Base-by-base conservation (phyloP, 805 yeast species). In the Candida corydali region DNA sequence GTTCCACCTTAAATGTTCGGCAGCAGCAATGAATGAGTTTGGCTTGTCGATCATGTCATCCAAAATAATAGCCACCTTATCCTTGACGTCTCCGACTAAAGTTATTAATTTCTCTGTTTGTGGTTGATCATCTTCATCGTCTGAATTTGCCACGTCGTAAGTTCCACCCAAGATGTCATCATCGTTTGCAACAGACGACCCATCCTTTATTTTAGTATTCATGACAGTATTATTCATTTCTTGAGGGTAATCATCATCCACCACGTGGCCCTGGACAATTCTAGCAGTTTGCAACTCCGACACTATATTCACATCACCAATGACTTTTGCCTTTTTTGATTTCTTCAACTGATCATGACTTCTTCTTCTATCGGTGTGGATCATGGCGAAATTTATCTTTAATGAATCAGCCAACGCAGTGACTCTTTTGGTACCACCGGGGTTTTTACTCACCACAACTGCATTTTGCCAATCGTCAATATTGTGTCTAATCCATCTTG, bases 31-130 rank as follows among this genome's bases (percentile, higher is more conserved):
- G 57, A 89, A 91, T 8, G 95, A 80, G 45, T 82, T 81, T 30
- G 96, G 96, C 57, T 93, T 87, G 58, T 93, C 98, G 51, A 93
- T 83, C 94, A 93, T 86, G 59, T 93, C 99, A 64, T 93, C 99
- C 41, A 93, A 72, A 42, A 93, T 85, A 47, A 93, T 86, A 14
- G 97, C 98, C 5, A 95, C 85, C 61, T 86, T 86, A 50, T 80
- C 83, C 47, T 85, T 80, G 34, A 93, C 98, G 57, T 91, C 94
- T 43, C 99, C 99, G 30, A 93, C 99, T 39, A 93, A 73, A 10
- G 98, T 93, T 56, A 93, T 93, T 53, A 91, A 75, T 61, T 87
- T 89, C 61, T 91, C 98, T 59, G 65, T 75, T 54, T 65, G 76
- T 29, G 69, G 65, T 42, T 73, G 67, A 36, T 69, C 68, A 10